phyloP scores from a whole-genome alignment of 2,329 filamentous ascomycete genomes.

The Trichoderma sp. region DNA sequence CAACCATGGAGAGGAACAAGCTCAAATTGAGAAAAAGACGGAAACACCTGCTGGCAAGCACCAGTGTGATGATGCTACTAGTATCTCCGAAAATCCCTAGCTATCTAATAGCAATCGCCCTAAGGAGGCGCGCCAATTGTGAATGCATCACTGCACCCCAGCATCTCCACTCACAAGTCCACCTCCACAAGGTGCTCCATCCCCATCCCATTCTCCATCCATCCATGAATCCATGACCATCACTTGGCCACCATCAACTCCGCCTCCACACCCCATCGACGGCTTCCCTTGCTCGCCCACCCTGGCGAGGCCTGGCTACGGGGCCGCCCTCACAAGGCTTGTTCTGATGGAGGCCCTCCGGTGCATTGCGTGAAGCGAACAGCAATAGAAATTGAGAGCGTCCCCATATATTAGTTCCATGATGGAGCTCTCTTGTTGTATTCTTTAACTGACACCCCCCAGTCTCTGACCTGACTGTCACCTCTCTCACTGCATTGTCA shows the following conservation, averaged over 20 bases:
- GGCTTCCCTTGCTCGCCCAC: constrained; percentile 19
- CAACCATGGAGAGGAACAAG: constrained; percentile 1
- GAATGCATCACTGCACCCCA: constrained; percentile 21
- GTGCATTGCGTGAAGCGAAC: constrained; percentile 10
- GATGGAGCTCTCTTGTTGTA: constrained; percentile 18
- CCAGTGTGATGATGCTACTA: constrained; percentile 9
- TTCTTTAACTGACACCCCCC: constrained; percentile 11
- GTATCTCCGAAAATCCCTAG: constrained; percentile 21
- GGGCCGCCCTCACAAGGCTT: constrained; percentile 21
- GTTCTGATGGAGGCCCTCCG: constrained; percentile 15
- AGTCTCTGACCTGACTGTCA: constrained; percentile 8
- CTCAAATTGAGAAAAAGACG: constrained; percentile 8
- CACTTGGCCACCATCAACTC: constrained; percentile 18
- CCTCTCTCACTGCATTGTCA: constrained; percentile 5
- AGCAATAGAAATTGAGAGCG: constrained; percentile 12
- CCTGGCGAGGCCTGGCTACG: constrained; percentile 14
- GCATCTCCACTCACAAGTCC: constrained; percentile 21
- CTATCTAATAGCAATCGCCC: constrained; percentile 9
- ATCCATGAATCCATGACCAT: constrained; percentile 20
- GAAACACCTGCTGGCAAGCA: constrained; percentile 14
- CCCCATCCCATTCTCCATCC: constrained; percentile 15
- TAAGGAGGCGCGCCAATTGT: constrained; percentile 20
- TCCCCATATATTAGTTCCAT: constrained; percentile 16
- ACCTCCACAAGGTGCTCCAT: constrained; percentile 20
- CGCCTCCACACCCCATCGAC: constrained; percentile 23